Conservation (phyloP, 257 asterid species). For the Rhazya stricta region DNA sequence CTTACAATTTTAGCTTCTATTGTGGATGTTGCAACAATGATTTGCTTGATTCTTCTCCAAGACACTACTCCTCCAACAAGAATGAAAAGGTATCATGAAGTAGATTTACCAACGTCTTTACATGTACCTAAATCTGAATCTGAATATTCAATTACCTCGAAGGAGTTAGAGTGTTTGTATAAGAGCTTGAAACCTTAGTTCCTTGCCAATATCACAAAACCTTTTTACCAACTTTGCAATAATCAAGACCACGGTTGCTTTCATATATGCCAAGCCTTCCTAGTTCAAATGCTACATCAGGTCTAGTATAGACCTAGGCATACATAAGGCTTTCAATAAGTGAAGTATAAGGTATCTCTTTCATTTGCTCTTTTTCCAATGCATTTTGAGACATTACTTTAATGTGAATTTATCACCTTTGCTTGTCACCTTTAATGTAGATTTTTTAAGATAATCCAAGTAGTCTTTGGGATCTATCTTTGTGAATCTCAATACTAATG, state of each 20-base stretch:
- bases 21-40: too few relatives aligned
- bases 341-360: not conserved
- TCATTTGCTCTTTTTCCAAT: not conserved
- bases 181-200: not conserved
- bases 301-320: not conserved
- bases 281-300: not conserved
- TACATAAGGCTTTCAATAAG: conserved; percentile 3
- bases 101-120: not conserved
- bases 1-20: too few relatives aligned
- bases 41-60: too few relatives aligned
- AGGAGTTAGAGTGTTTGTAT: not conserved
- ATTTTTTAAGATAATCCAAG: not conserved
- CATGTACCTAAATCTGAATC: not conserved
- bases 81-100: not conserved
- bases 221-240: not conserved
- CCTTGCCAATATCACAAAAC: conserved; percentile 1
- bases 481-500: conserved; percentile 7
- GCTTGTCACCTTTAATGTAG: not conserved
- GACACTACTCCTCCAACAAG: too few relatives aligned
- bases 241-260: not conserved
- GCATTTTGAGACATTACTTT: too few relatives aligned
- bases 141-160: not conserved
- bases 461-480: not conserved
- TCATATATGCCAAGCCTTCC: not conserved
- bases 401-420: too few relatives aligned